phyloP scores from a whole-genome alignment of 2,329 filamentous ascomycete species.

The Gyromitra esculenta region DNA sequence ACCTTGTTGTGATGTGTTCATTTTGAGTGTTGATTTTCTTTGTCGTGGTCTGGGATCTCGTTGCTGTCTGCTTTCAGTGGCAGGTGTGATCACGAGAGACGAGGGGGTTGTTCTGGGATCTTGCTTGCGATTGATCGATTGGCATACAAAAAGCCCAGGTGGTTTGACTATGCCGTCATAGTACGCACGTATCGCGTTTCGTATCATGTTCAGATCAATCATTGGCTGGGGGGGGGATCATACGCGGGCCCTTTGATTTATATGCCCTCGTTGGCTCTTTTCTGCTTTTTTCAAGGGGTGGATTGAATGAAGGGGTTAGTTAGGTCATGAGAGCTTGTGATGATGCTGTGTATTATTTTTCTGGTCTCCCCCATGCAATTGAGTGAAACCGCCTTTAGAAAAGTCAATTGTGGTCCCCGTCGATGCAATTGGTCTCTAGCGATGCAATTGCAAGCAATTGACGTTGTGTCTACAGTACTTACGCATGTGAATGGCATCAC shows the following conservation, averaged over 20 bases:
- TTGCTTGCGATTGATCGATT: constrained; percentile 42
- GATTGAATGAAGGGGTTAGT: constrained; percentile 30
- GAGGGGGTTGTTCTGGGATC: constrained; percentile 23
- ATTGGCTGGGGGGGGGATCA: constrained; percentile 36
- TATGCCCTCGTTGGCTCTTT: constrained; percentile 45
- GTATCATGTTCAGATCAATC: constrained; percentile 44
- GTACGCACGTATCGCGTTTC: constrained; percentile 47
- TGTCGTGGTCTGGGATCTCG: constrained; percentile 39
- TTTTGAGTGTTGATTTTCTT: constrained; percentile 37
- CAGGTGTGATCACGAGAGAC: constrained; percentile 44
- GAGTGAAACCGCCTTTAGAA: constrained; percentile 32
- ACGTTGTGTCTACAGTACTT: constrained; percentile 14
- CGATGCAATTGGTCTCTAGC: constrained; percentile 33
- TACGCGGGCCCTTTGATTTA: constrained; percentile 29
- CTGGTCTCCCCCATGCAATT: constrained; percentile 33
- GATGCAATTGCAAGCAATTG: constrained; percentile 17
- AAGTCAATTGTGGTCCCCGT: constrained; percentile 19
- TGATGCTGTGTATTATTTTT: constrained; percentile 17
- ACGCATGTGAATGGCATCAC: constrained; percentile 28
- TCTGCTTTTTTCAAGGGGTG: constrained; percentile 44
- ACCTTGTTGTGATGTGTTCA: constrained; percentile 38
- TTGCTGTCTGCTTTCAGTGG: constrained; percentile 30
- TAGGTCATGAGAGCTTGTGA: constrained; percentile 28
- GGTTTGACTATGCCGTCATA: constrained; percentile 52
- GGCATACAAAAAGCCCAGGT: constrained; percentile 37